Evolutionary conservation across 441 rosid species (phyloP).

Genomic region (Omphalea diandra): DNA sequence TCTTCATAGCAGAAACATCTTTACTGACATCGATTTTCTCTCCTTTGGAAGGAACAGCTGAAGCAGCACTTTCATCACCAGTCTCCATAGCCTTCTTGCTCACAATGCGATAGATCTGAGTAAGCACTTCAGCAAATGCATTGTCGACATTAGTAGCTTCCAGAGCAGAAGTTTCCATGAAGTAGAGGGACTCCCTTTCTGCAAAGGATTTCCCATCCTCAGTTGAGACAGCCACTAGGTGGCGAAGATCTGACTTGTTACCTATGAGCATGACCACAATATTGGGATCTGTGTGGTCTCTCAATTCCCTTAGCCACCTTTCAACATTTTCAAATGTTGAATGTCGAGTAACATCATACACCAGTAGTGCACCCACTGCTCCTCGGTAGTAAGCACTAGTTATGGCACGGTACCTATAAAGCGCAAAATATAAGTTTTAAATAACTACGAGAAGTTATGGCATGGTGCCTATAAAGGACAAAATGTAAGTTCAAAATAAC

Average conservation of each 20-base stretch:
- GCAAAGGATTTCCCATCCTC: conserved; percentile 81
- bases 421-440: neutral
- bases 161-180: conserved; percentile 89
- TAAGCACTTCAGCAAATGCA: conserved; percentile 76
- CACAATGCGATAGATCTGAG: conserved; percentile 71
- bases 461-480: neutral
- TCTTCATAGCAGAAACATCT: conserved; percentile 83
- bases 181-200: conserved; percentile 70
- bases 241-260: conserved; percentile 87
- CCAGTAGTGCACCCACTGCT: conserved; percentile 84
- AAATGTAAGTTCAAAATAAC: neutral
- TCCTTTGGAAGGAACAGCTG: conserved; percentile 64
- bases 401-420: conserved; percentile 75
- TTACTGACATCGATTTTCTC: conserved; percentile 76
- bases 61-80: conserved; percentile 44
- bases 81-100: conserved; percentile 86
- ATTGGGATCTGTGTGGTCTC: conserved; percentile 88
- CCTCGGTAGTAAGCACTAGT: conserved; percentile 92
- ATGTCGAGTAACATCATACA: conserved; percentile 79
- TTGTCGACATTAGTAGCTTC: conserved; percentile 80
- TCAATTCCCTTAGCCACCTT: conserved; percentile 77
- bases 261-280: conserved; percentile 84
- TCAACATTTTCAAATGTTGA: conserved; percentile 74
- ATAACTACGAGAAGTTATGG: neutral
- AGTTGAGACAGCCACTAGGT: conserved; percentile 75